These are phyloP conservation scores for Ganoderma sp. DNA, from an alignment of 1,284 basidiomycete genomes.

Conservation along the genomic window DNA sequence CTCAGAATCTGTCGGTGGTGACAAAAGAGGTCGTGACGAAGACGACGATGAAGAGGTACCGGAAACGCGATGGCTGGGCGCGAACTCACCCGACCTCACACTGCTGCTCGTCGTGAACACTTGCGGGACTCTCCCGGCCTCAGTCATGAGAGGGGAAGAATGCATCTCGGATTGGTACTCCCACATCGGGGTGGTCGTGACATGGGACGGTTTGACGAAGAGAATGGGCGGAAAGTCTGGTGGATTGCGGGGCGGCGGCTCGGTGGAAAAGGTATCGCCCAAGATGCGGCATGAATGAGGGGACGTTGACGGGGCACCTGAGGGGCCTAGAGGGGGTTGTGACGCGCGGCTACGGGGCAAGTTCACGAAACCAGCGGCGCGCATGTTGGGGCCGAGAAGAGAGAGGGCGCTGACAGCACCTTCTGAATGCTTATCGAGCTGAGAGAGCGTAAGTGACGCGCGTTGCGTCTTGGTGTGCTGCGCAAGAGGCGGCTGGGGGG, in stretches of 20 bases:
- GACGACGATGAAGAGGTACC: constrained; percentile 2
- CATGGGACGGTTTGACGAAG: constrained; percentile 28
- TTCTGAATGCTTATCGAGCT: constrained; percentile 38
- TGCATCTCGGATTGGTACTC: constrained; percentile 22
- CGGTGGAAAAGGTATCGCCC: constrained; percentile 17
- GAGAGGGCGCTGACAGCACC: constrained; percentile 40
- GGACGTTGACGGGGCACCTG: constrained; percentile 18
- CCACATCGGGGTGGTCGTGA: neutral
- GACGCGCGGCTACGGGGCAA: constrained; percentile 31
- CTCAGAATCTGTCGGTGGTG: constrained; percentile 4
- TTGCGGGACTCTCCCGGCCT: neutral
- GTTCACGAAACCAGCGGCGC: constrained; percentile 41
- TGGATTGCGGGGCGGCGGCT: constrained; percentile 38
- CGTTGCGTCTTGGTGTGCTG: constrained; percentile 9
- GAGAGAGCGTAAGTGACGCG: constrained; percentile 33
- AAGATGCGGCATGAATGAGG: neutral
- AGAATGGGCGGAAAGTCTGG: constrained; percentile 42
- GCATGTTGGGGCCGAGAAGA: constrained; percentile 41
- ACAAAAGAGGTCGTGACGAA: neutral
- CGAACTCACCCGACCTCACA: constrained; percentile 17
- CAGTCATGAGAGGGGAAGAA: constrained; percentile 17
- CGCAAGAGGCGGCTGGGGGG: neutral
- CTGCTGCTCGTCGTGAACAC: constrained; percentile 3
- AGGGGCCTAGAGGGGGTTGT: constrained; percentile 15
- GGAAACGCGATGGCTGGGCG: neutral